Evolutionary conservation across 148 eudicot species (phyloP), one percentile per base, ranked within the genome.

Genomic region (Camellia japonica): DNA sequence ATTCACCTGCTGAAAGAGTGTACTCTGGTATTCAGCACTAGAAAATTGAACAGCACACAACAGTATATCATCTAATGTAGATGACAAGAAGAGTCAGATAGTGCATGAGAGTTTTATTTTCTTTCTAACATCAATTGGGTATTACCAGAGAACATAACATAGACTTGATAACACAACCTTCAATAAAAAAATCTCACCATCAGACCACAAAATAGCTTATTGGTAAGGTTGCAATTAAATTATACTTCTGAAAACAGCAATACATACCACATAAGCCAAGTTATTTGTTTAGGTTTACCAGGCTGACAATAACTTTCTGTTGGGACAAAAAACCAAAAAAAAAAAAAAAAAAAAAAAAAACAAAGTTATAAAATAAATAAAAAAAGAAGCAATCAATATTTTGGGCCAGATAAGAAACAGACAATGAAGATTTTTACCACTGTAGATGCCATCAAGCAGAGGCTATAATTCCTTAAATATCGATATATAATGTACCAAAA

Each of bases 1-100:
- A 68, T 93, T 93, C 23, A 91, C 92, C 98, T 95, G 80, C 54
- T 59, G 78, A 72, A 78, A 82, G 75, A 68, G 30, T 23, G 8
- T 38, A 23, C 23, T 7, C 60, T n/a, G 44, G 62, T 54, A 58
- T 60, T 64, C 62, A 56, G 60, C 20, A n/a, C 14, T 55, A 55
- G 68, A 71, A 43, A 62, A 73, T 12, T 47, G 56, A 16, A 78
- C 47, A 16, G 54, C 8, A 62, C 30, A 14, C 43, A 84, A 73
- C 47, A 59, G 72, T 43, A 23, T 42, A 65, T 71, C 68, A 79
- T 23, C 64, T 78, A 7, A 56, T 23, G 79, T 41, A 68, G 15
- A 66, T 41, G 6, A 79, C 23, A 73, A 78, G 4, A 67, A 38
- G 23, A 59, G 56, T 5, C 9, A 67, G 6, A 54, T 1, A 13